A percentile compares a stretch with the other conserved stretches of the same genome.
These are phyloP conservation scores for Immersiella caudata DNA, from an alignment of 495 filamentous ascomycete genomes.

Conservation along the genomic window DNA sequence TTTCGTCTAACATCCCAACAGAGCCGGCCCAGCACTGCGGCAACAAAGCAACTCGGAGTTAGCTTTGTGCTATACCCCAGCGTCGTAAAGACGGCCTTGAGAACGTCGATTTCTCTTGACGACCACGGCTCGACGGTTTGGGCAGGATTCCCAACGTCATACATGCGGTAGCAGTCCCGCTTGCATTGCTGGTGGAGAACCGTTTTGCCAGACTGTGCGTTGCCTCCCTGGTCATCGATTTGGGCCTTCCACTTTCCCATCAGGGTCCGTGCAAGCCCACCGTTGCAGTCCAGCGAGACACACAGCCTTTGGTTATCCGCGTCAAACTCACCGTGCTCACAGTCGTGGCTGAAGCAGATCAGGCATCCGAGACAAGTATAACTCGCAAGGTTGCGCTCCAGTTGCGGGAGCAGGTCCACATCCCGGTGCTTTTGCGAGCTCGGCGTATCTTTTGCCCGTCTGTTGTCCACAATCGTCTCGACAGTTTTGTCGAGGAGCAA, in stretches of 20 bases:
- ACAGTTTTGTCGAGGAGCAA: slow-evolving; percentile 48
- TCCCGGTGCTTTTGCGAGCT: slow-evolving; percentile 32
- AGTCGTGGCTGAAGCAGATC: slow-evolving; percentile 53
- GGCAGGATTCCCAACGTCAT: slow-evolving; percentile 33
- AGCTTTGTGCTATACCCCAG: slow-evolving; percentile 40
- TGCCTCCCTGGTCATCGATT: slow-evolving; percentile 26
- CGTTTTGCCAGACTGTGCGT: slow-evolving; percentile 10
- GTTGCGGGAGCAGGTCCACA: slow-evolving; percentile 31
- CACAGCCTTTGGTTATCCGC: slow-evolving; percentile 48
- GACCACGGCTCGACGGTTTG: slow-evolving; percentile 38
- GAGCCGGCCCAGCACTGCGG: slow-evolving; percentile 45
- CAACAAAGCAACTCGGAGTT: slow-evolving; percentile 45
- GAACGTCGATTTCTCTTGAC: slow-evolving; percentile 43
- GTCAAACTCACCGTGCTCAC: slow-evolving; percentile 55
- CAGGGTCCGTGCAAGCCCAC: slow-evolving; percentile 29
- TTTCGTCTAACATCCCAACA: slow-evolving; percentile 56
- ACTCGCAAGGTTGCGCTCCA: slow-evolving; percentile 45
- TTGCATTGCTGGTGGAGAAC: slow-evolving; percentile 36
- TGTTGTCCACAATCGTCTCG: slow-evolving; percentile 48
- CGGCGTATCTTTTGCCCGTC: slow-evolving; percentile 49
- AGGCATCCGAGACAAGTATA: slow-evolving; percentile 50
- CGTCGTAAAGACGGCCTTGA: slow-evolving; percentile 42
- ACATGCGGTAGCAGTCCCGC: slow-evolving; percentile 46
- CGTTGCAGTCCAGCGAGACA: slow-evolving; percentile 43
- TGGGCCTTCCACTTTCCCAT: slow-evolving; percentile 33